Percentiles rank a stretch among this genome's conserved stretches.
These are phyloP conservation scores for Daldinia concentrica DNA, from an alignment of 495 filamentous ascomycete species.

Conservation along the genomic window DNA sequence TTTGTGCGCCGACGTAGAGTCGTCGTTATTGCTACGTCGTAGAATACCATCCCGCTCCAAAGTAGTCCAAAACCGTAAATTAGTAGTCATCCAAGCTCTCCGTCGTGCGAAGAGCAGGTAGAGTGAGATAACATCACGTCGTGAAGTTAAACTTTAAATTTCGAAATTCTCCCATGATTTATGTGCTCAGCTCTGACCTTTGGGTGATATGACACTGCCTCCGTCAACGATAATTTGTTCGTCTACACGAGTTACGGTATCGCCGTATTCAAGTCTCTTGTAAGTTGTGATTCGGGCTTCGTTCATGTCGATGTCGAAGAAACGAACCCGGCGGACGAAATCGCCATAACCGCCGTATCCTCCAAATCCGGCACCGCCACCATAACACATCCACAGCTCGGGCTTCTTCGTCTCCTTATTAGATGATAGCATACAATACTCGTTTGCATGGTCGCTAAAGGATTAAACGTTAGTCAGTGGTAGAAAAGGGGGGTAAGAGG, in stretches of 20 bases:
- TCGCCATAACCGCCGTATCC: constrained; percentile 92
- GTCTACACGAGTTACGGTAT: constrained; percentile 75
- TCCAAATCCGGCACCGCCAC: constrained; percentile 86
- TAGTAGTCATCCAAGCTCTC: constrained; percentile 18
- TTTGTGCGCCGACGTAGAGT: constrained; percentile 1
- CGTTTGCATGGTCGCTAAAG: constrained; percentile 88
- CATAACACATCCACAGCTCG: constrained; percentile 99
- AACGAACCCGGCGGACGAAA: constrained; percentile 81
- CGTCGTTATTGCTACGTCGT: constrained; percentile 1
- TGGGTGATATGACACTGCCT: constrained; percentile 66
- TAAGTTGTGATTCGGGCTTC: constrained; percentile 87
- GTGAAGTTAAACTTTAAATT: background rate
- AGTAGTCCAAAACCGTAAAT: constrained; percentile 5
- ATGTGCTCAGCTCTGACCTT: background rate
- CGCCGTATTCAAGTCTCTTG: constrained; percentile 87
- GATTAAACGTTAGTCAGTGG: constrained; percentile 15
- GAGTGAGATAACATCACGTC: constrained; percentile 4
- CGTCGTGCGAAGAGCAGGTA: constrained; percentile 4
- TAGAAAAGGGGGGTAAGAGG: background rate
- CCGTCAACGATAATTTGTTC: constrained; percentile 89
- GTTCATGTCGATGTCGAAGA: constrained; percentile 94
- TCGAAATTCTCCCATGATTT: background rate
- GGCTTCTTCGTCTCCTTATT: constrained; percentile 63
- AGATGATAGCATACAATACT: constrained; percentile 83
- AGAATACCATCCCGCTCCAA: constrained; percentile 24